Evolutionary conservation across 78 protist genomes (phyloP).

Genomic region (Acrasis kona): DNA sequence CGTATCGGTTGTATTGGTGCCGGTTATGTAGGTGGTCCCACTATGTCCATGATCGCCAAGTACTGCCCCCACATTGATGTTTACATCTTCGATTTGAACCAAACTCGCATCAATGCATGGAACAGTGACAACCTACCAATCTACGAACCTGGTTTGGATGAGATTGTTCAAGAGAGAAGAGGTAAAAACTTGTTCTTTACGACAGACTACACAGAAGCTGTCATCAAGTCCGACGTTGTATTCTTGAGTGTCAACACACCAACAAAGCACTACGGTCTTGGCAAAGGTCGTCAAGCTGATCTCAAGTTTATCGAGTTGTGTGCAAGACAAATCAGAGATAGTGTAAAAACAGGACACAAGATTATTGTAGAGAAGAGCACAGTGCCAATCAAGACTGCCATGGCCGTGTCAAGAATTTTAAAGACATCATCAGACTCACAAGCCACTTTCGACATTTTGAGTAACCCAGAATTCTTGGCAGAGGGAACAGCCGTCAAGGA

Average conservation of each 20-base stretch:
- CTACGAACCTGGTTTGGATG: constrained; percentile 91
- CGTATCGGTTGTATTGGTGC: constrained; percentile 41
- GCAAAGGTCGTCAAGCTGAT: constrained; percentile 70
- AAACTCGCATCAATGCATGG: constrained; percentile 72
- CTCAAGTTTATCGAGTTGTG: constrained; percentile 43
- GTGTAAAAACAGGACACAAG: constrained; percentile 25
- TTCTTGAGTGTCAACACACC: constrained; percentile 92
- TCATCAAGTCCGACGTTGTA: constrained; percentile 63
- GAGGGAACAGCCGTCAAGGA: constrained; percentile 86
- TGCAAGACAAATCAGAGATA: constrained; percentile 40
- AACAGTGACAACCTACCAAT: constrained; percentile 75
- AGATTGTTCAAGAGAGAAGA: constrained; percentile 42
- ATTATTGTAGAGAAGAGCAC: constrained; percentile 87
- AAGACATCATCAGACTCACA: neutral
- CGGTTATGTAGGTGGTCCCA: constrained; percentile 91
- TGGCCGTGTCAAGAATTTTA: constrained; percentile 26
- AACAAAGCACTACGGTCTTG: constrained; percentile 46
- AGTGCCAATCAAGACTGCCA: constrained; percentile 67
- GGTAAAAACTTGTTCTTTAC: constrained; percentile 76
- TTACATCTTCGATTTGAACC: constrained; percentile 47
- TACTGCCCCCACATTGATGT: constrained; percentile 49
- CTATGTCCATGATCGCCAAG: constrained; percentile 67
- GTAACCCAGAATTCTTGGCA: constrained; percentile 93
- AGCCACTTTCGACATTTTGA: constrained; percentile 49
- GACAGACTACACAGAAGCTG: constrained; percentile 37